phyloP scores from a whole-genome alignment of 2,329 filamentous ascomycete species.

The Ilyonectria robusta region DNA sequence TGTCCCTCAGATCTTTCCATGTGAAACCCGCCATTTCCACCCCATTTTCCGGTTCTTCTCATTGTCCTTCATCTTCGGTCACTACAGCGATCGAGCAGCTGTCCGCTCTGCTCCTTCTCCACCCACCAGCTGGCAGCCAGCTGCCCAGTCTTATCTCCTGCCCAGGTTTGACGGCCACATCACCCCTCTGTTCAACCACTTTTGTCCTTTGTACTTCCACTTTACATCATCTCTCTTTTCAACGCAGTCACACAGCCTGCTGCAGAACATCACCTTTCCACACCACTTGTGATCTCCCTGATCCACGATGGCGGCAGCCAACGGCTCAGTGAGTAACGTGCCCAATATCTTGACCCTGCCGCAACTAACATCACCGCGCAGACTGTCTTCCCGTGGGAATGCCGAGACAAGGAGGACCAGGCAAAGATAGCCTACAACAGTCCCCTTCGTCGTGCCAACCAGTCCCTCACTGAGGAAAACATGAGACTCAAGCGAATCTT shows the following conservation, averaged over 20 bases:
- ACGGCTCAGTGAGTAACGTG: constrained; percentile 37
- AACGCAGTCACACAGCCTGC: constrained; percentile 17
- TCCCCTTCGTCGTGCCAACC: constrained; percentile 63
- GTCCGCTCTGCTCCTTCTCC: constrained; percentile 12
- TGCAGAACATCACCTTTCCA: constrained; percentile 18
- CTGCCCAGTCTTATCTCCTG: constrained; percentile 20
- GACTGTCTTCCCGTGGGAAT: constrained; percentile 62
- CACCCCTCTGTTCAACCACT: background rate
- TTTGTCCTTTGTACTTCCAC: constrained; percentile 9
- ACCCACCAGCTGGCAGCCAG: constrained; percentile 8
- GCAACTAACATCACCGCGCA: constrained; percentile 35
- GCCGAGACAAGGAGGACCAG: constrained; percentile 66
- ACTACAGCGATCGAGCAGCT: constrained; percentile 5
- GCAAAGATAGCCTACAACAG: constrained; percentile 63
- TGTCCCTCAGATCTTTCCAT: constrained; percentile 4
- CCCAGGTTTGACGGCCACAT: constrained; percentile 9
- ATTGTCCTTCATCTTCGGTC: constrained; percentile 1
- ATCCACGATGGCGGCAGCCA: constrained; percentile 38
- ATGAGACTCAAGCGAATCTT: constrained; percentile 65
- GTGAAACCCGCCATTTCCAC: constrained; percentile 3
- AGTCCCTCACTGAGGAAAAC: constrained; percentile 64
- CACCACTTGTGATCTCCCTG: constrained; percentile 24
- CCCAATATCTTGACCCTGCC: background rate
- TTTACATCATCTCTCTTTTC: constrained; percentile 2
- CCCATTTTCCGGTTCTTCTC: constrained; percentile 3